Evolutionary conservation across 2,329 filamentous ascomycete species (phyloP).

Genomic region (Huntiella decipiens): DNA sequence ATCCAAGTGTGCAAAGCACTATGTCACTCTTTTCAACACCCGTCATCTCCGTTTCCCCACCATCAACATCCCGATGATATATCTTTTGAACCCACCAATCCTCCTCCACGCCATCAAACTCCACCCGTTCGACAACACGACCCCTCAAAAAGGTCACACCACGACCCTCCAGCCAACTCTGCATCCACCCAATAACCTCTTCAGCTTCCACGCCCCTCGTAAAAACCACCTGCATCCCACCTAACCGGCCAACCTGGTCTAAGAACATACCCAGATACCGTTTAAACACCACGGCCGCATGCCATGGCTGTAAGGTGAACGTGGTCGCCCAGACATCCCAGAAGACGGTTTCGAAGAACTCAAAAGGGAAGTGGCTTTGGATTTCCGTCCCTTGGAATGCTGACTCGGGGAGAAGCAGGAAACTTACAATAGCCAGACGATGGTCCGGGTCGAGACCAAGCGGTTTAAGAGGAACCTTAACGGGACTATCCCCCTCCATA

Average conservation of each 20-base stretch:
- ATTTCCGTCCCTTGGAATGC: slow-evolving; percentile 17
- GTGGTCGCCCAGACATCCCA: slow-evolving; percentile 21
- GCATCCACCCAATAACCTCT: slow-evolving; percentile 18
- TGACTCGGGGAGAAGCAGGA: slow-evolving; percentile 17
- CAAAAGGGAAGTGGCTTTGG: slow-evolving; percentile 11
- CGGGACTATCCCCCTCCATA: slow-evolving; percentile 1
- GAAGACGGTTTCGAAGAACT: slow-evolving; percentile 20
- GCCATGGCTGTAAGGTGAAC: slow-evolving; percentile 20
- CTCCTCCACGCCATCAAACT: neutral
- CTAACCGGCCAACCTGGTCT: slow-evolving; percentile 17
- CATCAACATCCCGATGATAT: neutral
- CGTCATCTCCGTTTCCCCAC: neutral
- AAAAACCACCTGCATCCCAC: slow-evolving; percentile 18
- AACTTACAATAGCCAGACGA: slow-evolving; percentile 15
- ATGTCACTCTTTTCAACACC: slow-evolving; percentile 16
- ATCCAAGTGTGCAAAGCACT: slow-evolving; percentile 22
- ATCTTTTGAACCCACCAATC: neutral
- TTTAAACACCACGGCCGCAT: slow-evolving; percentile 20
- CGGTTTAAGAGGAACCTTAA: slow-evolving; percentile 4
- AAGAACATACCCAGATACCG: slow-evolving; percentile 19
- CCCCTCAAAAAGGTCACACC: slow-evolving; percentile 16
- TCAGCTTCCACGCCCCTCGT: slow-evolving; percentile 18
- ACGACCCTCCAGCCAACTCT: slow-evolving; percentile 16
- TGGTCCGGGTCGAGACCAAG: slow-evolving; percentile 10
- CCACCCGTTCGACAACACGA: neutral